Conservation (phyloP, 2,329 filamentous ascomycete species). For the Fusarium sp. region DNA sequence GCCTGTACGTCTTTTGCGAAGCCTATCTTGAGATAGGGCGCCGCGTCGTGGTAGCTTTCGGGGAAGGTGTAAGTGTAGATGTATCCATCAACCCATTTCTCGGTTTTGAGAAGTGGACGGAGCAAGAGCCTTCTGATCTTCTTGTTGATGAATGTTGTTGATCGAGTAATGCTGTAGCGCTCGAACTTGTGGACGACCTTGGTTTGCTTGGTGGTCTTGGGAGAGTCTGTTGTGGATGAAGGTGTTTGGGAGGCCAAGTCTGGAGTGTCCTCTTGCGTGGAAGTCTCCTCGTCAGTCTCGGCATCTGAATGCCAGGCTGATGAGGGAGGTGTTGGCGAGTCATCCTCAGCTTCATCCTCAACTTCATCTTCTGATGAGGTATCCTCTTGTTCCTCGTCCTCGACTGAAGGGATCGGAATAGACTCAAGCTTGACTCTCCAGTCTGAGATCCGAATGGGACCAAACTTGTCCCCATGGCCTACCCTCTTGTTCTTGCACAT, state of each 20-base stretch:
- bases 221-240: neutral
- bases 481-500: slow-evolving; percentile 22
- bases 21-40: slow-evolving; percentile 48
- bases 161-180: slow-evolving; percentile 15
- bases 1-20: slow-evolving; percentile 28
- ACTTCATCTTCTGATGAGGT: neutral
- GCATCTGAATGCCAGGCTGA: neutral
- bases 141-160: slow-evolving; percentile 27
- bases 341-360: neutral
- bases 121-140: slow-evolving; percentile 27
- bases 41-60: slow-evolving; percentile 18
- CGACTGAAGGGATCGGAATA: neutral
- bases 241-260: neutral
- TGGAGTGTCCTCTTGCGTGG: neutral
- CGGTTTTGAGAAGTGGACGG: neutral
- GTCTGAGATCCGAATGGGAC: neutral
- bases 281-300: slow-evolving; percentile 1
- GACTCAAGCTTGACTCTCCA: slow-evolving; percentile 31
- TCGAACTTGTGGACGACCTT: slow-evolving; percentile 31
- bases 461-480: slow-evolving; percentile 1
- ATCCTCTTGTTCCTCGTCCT: slow-evolving; percentile 17
- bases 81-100: slow-evolving; percentile 21
- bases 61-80: slow-evolving; percentile 45
- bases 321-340: neutral
- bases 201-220: neutral